Evolutionary conservation across 371 early-diverging fungal species (phyloP), one percentile per base, ranked within the genome.

Genomic region (Massospora cicadina): DNA sequence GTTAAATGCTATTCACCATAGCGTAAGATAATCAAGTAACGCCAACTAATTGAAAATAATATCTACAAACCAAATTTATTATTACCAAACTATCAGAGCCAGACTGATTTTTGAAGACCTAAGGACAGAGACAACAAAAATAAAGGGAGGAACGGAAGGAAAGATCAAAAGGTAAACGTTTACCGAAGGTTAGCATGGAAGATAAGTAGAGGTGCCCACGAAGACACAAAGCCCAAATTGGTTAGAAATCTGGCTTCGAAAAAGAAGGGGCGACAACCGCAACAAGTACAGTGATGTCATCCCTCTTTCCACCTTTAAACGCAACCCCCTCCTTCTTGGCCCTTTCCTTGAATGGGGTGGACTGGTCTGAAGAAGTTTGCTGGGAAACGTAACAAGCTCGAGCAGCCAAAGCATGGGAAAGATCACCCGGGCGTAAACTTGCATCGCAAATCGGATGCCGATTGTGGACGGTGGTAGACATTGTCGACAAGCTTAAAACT

Each of bases 281-380:
- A 0, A 85, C 85, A 17, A 90, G 68, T 1, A 89, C 86, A 33
- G 86, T 86, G 58, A 88, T 85, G 72, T 92, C 93, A 68, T 92
- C 93, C 54, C 77, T 68, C 68, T 92, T 92, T 3, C 90, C 90
- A 31, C 91, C 91, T 68, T 78, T 80, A 71, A 79, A 78, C 70
- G 80, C 81, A 21, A 81, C 69, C 1, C 90, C 92, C 72, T 89
- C 90, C 54, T 85, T 75, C 66, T 84, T 82, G 2, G 85, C 85
- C 27, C 84, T 77, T 66, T 76, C 78, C 72, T 93, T 90, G 76
- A 97, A 97, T 2, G 97, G 97, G 57, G 85, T 87, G 53, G 81
- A 76, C 1, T 80, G 72, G 64, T 78, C 76, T 54, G 83, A 76
- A n/a, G 76, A 72, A 65, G 62, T 62, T 54, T 92, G 88, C 71